phyloP scores from a whole-genome alignment of 176 grass and related monocot species.

The Echinochloa phyllopogon region DNA sequence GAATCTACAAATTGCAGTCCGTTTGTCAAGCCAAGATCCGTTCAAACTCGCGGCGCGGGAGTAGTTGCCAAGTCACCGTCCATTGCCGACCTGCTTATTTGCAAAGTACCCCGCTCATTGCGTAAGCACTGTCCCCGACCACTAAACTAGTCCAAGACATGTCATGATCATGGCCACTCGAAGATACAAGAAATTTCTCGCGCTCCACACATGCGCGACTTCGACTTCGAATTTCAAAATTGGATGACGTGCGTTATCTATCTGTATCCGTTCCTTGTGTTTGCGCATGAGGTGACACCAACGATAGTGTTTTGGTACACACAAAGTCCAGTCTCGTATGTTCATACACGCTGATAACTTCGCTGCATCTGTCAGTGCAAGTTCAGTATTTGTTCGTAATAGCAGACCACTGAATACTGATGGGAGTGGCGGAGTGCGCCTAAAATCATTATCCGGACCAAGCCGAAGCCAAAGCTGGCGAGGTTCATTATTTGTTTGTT shows the following conservation, averaged over 20 bases:
- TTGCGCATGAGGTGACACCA: background rate
- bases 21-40: background rate
- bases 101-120: background rate
- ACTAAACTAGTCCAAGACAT: background rate
- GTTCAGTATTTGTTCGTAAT: background rate
- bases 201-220: background rate
- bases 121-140: conserved; percentile 2
- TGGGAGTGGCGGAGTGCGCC: no score
- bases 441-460: background rate
- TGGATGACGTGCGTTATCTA: background rate
- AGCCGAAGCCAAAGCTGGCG: background rate
- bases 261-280: background rate
- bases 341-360: background rate
- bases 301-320: no score
- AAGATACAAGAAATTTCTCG: background rate
- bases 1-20: background rate
- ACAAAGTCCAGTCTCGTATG: background rate
- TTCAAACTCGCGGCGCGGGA: conserved; percentile 33
- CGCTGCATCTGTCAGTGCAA: background rate
- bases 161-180: background rate
- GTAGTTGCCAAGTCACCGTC: conserved; percentile 28
- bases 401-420: background rate
- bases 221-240: background rate
- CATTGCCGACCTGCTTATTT: background rate
- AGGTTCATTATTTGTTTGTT: background rate